These are phyloP conservation scores for Yamadazyma membranifaciens DNA, from an alignment of 1,139 yeast species.

Conservation along the genomic window DNA sequence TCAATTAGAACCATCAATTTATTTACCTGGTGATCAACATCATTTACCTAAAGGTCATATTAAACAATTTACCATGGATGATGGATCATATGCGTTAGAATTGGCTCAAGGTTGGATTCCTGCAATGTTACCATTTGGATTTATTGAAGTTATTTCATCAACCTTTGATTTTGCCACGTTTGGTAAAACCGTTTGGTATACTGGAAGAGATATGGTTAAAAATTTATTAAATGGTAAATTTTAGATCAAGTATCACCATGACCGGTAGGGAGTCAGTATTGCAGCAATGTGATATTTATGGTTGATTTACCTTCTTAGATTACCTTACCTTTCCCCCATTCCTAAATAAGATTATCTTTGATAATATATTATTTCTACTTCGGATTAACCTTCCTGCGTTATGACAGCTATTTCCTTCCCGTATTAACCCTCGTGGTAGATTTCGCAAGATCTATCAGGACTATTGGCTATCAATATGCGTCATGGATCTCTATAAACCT, in stretches of 20 bases:
- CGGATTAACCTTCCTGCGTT: too few species aligned
- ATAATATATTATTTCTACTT: too few species aligned
- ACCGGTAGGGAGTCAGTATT: neutral
- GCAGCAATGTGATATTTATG: too few species aligned
- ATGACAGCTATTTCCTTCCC: too few species aligned
- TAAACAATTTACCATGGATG: conserved; percentile 85
- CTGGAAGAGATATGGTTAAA: conserved; percentile 74
- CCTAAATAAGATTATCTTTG: too few species aligned
- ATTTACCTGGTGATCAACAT: conserved; percentile 80
- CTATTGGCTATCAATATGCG: too few species aligned
- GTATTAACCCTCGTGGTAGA: too few species aligned
- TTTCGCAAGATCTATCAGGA: too few species aligned
- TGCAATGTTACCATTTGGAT: conserved; percentile 94
- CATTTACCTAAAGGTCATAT: conserved; percentile 69
- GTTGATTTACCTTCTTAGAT: too few species aligned
- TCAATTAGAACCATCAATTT: conserved; percentile 61
- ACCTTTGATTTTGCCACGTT: conserved; percentile 78
- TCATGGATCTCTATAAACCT: too few species aligned
- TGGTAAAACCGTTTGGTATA: conserved; percentile 63
- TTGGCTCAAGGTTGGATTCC: conserved; percentile 99
- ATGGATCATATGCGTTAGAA: conserved; percentile 83
- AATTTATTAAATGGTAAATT: conserved; percentile 71
- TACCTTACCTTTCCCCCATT: too few species aligned
- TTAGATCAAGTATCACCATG: conserved; percentile 20
- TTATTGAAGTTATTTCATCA: conserved; percentile 73